Base-by-base conservation (phyloP, 2,329 filamentous ascomycete genomes). In the Apiospora rasikravindrae region DNA sequence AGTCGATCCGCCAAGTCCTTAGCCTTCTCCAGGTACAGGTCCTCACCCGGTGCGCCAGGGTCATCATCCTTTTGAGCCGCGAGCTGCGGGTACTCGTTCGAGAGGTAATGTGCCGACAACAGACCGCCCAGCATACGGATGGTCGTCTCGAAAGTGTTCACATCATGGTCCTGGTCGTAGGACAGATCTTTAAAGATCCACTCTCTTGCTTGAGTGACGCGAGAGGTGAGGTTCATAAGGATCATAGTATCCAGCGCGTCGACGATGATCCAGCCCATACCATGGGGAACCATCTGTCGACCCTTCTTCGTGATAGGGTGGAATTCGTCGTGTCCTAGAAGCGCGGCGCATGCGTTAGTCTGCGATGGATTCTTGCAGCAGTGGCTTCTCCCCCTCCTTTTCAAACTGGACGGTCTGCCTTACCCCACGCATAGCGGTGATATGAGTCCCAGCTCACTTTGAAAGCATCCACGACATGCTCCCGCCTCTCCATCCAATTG, bases 251-350 rank as follows among this genome's bases (percentile, higher is more conserved):
- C 96, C 74, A 99, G 86, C 16, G 96, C 91, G 84, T 99, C 96
- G 72, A 99, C 92, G 74, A 99, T 98, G 78, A 98, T 98, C 96
- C 97, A 99, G 42, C 96, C 96, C 83, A 99, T 88, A 37, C 96
- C 96, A 74, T 94, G 91, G 4, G 92, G 88, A 8, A 94, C 91
- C 96, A 99, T 98, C 77, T 96, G 91, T 69, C 87, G 87, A 69
- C 94, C 94, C 24, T 85, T 90, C 81, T 96, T 96, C 7, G 93
- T 91, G 40, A 96, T 84, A 1, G 96, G 96, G 77, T 94, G 91
- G 81, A 93, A 99, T 82, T 96, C 92, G 81, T 99, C 96, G 77
- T 92, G 92, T 45, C 94, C 91, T 93, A 72, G 16, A 40, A 47
- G 26, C 22, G 14, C 2, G 14, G 68, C 61, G 57, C 33, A 64